Base-by-base conservation (phyloP, 768 basidiomycete genomes). In the Hydnum rufescens region DNA sequence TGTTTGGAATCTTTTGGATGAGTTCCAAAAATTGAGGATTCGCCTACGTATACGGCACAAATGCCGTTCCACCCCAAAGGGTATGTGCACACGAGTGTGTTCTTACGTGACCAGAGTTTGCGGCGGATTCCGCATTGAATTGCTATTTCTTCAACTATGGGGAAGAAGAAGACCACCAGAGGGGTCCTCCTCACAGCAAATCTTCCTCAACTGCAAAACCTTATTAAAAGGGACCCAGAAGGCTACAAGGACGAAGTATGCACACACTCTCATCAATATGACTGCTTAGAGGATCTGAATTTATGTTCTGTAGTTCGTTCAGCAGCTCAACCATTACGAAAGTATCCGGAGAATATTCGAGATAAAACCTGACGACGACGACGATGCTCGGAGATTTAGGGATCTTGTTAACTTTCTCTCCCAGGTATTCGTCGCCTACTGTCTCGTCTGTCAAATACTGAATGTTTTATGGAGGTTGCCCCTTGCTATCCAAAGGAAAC, bases 241-340 rank as follows among this genome's bases (percentile, higher is more conserved):
- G 80, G 76, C 0, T 97, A 99, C 70, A 82, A 77, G 63, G 93
- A 97, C 56, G 95, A 47, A 28, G 44, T 47, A 28, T 13, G 44
- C 8, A 13, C 26, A 13, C n/a, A n/a, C n/a, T n/a, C n/a, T n/a
- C n/a, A n/a, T n/a, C n/a, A n/a, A n/a, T n/a, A n/a, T n/a, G n/a
- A n/a, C n/a, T n/a, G n/a, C n/a, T n/a, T n/a, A n/a, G n/a, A n/a
- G n/a, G n/a, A n/a, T n/a, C n/a, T n/a, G n/a, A n/a, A n/a, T n/a
- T n/a, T n/a, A n/a, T n/a, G n/a, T 16, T 26, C 44, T 25, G 13
- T 16, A 99, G 60, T 99, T 97, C 59, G 63, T 90, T 16, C 88
- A 88, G 57, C 93, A 99, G 71, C 95, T 89, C 82, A 86, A 85
- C 55, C 87, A 93, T 64, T 97, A 92, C 67, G 76, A 83, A 58